These are phyloP conservation scores for Neurospora sp. DNA, from an alignment of 495 filamentous ascomycete genomes.

Conservation along the genomic window DNA sequence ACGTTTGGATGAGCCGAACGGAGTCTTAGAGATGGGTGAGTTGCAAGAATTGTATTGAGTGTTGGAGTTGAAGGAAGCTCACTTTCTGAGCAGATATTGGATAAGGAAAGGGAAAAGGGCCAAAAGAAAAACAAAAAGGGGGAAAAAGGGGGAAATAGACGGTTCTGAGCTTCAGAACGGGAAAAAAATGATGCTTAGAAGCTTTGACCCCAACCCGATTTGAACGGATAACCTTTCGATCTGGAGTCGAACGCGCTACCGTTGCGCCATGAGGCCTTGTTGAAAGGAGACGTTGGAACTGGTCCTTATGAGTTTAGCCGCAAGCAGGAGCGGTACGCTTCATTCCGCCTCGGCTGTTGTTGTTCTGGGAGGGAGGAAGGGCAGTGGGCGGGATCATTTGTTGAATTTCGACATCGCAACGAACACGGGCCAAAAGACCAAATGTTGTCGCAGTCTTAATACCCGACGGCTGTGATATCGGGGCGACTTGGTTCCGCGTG, in stretches of 20 bases:
- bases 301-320: background rate
- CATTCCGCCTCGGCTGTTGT: background rate
- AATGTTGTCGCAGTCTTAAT: background rate
- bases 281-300: accelerated
- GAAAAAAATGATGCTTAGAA: background rate
- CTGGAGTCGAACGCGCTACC: too few relatives aligned
- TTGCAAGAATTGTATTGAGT: background rate
- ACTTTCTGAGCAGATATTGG: too few relatives aligned
- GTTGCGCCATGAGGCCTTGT: background rate
- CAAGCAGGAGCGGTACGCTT: background rate
- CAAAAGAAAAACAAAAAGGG: too few relatives aligned
- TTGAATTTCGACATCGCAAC: background rate
- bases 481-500: too few relatives aligned
- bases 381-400: background rate
- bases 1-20: background rate
- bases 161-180: too few relatives aligned
- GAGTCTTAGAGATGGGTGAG: background rate
- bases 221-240: background rate
- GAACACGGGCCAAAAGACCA: too few relatives aligned
- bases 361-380: background rate
- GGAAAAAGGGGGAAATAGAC: too few relatives aligned
- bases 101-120: background rate
- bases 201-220: background rate
- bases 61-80: too few relatives aligned
- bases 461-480: too few relatives aligned